phyloP scores from a whole-genome alignment of 2,329 filamentous ascomycete genomes.

The Colletotrichum sidae region DNA sequence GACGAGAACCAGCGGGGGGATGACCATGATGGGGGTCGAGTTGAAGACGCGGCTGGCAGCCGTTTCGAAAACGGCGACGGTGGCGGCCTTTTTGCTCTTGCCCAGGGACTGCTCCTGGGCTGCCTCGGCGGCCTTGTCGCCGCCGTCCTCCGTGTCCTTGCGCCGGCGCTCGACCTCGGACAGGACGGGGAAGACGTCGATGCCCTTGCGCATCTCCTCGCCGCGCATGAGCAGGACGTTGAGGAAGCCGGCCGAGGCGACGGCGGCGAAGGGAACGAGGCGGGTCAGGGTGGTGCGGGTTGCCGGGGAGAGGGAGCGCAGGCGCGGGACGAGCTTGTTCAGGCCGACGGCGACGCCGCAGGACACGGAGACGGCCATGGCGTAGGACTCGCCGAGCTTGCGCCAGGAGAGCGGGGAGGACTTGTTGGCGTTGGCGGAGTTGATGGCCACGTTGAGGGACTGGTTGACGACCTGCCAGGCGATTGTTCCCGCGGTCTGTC shows the following conservation, averaged over 20 bases:
- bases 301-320: constrained; percentile 80
- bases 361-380: constrained; percentile 89
- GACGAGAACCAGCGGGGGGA: constrained; percentile 89
- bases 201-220: constrained; percentile 92
- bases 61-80: constrained; percentile 91
- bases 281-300: constrained; percentile 82
- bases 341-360: constrained; percentile 94
- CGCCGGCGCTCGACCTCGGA: constrained; percentile 73
- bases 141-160: constrained; percentile 69
- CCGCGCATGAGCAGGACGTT: constrained; percentile 99
- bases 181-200: constrained; percentile 89
- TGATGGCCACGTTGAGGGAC: constrained; percentile 97
- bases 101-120: constrained; percentile 77
- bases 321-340: constrained; percentile 87
- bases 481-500: constrained; percentile 82
- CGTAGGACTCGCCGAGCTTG: constrained; percentile 89
- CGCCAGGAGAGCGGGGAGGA: constrained; percentile 86
- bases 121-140: constrained; percentile 48
- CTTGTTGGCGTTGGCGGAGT: constrained; percentile 98
- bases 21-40: constrained; percentile 95
- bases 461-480: constrained; percentile 98
- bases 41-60: constrained; percentile 92
- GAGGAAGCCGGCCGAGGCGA: constrained; percentile 88
- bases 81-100: constrained; percentile 88
- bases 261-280: constrained; percentile 96